Conservation (phyloP, 805 yeast genomes). For the Candida ortonii region DNA sequence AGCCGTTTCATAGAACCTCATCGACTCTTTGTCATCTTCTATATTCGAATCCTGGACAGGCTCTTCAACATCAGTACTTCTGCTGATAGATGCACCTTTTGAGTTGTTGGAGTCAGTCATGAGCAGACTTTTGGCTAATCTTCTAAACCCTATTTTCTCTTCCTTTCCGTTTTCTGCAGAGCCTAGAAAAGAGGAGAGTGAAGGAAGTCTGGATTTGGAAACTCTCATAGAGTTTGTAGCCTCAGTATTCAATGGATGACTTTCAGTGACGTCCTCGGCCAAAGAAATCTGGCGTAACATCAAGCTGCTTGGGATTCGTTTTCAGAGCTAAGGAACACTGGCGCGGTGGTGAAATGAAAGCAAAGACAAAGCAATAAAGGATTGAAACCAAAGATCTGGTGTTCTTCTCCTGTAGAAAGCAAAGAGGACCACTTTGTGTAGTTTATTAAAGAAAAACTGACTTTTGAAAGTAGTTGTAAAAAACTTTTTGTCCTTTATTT, state of each 20-base stretch:
- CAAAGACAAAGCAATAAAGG: conserved; percentile 4
- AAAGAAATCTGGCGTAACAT: conserved; percentile 22
- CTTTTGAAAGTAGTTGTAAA: too few species aligned
- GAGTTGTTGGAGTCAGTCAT: conserved; percentile 16
- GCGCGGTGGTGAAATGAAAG: conserved; percentile 3
- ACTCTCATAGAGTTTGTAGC: conserved; percentile 12
- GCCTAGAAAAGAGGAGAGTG: conserved; percentile 21
- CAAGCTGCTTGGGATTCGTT: background rate
- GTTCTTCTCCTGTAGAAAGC: conserved; percentile 2
- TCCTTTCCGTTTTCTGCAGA: conserved; percentile 19
- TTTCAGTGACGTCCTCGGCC: conserved; percentile 16
- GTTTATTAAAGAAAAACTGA: too few species aligned
- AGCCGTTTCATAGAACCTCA: conserved; percentile 20
- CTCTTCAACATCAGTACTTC: conserved; percentile 15
- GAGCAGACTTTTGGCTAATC: conserved; percentile 25
- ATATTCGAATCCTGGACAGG: conserved; percentile 1
- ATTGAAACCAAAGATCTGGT: conserved; percentile 1
- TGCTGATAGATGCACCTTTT: conserved; percentile 5
- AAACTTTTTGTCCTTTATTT: too few species aligned
- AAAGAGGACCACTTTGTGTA: too few species aligned
- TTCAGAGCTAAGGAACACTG: background rate
- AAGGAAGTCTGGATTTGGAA: conserved; percentile 17
- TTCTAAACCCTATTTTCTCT: conserved; percentile 25
- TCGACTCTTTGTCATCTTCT: conserved; percentile 17
- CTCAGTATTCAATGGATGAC: conserved; percentile 12